These are phyloP conservation scores for Zychaea mexicana DNA, from an alignment of 371 early-diverging fungal genomes.

Conservation along the genomic window DNA sequence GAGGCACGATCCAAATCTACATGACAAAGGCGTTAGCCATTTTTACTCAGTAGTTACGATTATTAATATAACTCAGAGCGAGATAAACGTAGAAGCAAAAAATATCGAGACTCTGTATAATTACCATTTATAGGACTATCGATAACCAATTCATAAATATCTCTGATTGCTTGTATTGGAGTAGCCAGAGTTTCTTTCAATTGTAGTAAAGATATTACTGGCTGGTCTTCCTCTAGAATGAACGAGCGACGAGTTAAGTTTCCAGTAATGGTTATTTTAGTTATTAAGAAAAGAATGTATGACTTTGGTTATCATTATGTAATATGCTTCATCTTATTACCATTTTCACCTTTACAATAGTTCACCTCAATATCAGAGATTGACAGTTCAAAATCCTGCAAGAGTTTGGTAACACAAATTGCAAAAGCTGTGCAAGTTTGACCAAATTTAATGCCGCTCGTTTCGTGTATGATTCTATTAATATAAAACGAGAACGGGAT, in stretches of 20 bases:
- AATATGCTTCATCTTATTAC: too few relatives aligned
- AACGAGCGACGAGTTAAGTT: too few relatives aligned
- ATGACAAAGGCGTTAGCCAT: too few relatives aligned
- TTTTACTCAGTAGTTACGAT: too few relatives aligned
- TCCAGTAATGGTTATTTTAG: too few relatives aligned
- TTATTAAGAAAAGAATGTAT: too few relatives aligned
- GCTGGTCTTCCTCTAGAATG: background rate
- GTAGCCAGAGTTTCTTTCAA: constrained; percentile 1
- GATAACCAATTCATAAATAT: background rate
- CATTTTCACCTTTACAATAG: constrained; percentile 5
- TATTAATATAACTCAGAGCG: background rate
- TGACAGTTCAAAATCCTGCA: constrained; percentile 29
- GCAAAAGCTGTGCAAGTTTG: constrained; percentile 46
- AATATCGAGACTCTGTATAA: too few relatives aligned
- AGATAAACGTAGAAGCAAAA: background rate
- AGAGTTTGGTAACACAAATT: constrained; percentile 15
- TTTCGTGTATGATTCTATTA: too few relatives aligned
- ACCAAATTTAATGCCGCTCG: constrained; percentile 21
- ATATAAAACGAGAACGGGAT: too few relatives aligned
- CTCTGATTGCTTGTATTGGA: background rate
- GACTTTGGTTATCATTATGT: too few relatives aligned
- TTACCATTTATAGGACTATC: background rate
- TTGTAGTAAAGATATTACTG: constrained; percentile 5
- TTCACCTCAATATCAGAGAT: constrained; percentile 23
- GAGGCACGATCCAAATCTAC: background rate